Evolutionary conservation across 2,329 filamentous ascomycete species (phyloP), one percentile per base, ranked within the genome.

Genomic region (Alternaria infectoria): DNA sequence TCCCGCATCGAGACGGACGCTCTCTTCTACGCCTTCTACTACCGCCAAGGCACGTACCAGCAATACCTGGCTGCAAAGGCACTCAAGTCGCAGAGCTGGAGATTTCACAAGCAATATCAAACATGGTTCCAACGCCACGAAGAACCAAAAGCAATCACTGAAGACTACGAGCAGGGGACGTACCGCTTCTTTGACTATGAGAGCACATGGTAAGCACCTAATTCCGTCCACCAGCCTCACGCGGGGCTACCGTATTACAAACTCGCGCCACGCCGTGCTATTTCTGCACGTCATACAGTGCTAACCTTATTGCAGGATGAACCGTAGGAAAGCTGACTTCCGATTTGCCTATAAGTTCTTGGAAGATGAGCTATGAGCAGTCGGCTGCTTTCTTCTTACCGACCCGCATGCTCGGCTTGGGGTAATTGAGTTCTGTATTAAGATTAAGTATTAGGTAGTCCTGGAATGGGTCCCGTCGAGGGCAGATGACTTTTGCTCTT

Each of bases 101-200:
- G 96, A 60, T 99, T 99, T 80, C 96, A 99, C 83, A 99, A 99
- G 85, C 96, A 98, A 81, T 99, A 99, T 78, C 96, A 81, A 81
- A 99, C 96, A 1, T 99, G 96, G 96, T 99, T 99, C 77, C 96
- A 99, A 81, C 88, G 96, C 55, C 96, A 99, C 71, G 96, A 99
- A 78, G 96, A 99, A 83, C 96, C 96, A 17, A 99, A 99, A 85
- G 94, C 90, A 73, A 99, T 99, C 76, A 98, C 96, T 0, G 96
- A 99, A 81, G 96, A 99, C 82, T 98, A 93, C 77, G 96, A 99
- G 83, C 96, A 99, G 82, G 96, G 96, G 67, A 99, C 96, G 23
- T 99, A 99, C 84, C 90, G 96, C 54, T 99, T 99, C 85, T 99
- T 99, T 81, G 96, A 99, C 82, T 99, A 99, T 79, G 96, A 99